Evolutionary conservation across 2,329 filamentous ascomycete genomes (phyloP).

Genomic region (Zymoseptoria brevis): DNA sequence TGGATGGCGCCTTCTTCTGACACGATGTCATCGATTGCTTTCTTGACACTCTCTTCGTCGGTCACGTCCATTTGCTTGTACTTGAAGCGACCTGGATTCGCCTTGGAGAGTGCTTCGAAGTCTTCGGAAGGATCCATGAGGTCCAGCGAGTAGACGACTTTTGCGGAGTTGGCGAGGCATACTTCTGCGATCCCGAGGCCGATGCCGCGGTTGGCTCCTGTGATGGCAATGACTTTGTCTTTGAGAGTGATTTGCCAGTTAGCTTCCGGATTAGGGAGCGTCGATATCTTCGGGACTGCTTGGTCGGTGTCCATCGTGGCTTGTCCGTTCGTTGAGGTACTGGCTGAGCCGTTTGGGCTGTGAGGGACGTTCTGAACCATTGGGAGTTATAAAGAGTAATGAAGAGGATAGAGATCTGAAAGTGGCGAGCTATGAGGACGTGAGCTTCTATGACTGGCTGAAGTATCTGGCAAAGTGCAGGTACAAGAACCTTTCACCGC

Average conservation of each 20-base stretch:
- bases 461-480: not conserved
- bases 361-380: not conserved
- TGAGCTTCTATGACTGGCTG: not conserved
- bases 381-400: not conserved
- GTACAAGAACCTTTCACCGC: not conserved
- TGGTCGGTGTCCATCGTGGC: not conserved
- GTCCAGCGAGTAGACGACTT: constrained; percentile 25
- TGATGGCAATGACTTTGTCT: constrained; percentile 36
- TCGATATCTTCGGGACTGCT: constrained; percentile 20
- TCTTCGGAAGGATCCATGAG: constrained; percentile 25
- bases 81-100: constrained; percentile 22
- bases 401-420: not conserved
- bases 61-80: constrained; percentile 27
- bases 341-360: not conserved
- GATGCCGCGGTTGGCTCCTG: constrained; percentile 28
- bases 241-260: constrained; percentile 40
- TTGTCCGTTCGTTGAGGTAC: not conserved
- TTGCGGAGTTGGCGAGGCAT: constrained; percentile 24
- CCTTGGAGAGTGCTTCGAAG: constrained; percentile 21
- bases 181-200: constrained; percentile 28
- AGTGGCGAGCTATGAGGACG: not conserved
- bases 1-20: constrained; percentile 21
- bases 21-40: constrained; percentile 22
- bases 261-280: constrained; percentile 37
- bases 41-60: constrained; percentile 20